Evolutionary conservation across 2,329 filamentous ascomycete species (phyloP).

Genomic region (Botrytis fragariae): DNA sequence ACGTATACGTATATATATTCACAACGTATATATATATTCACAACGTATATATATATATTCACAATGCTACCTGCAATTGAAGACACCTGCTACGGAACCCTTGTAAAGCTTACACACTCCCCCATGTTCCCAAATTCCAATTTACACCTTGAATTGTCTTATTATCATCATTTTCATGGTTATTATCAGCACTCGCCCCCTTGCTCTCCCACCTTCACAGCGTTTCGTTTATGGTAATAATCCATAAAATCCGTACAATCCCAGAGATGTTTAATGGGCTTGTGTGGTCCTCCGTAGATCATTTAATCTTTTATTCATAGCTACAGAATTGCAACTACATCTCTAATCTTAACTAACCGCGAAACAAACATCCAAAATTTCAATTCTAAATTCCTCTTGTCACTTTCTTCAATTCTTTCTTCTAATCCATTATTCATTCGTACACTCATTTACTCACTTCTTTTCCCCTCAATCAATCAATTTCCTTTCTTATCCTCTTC

Average conservation of each 20-base stretch:
- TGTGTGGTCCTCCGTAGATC: conserved; percentile 8
- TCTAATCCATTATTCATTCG: neutral
- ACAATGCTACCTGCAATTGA: neutral
- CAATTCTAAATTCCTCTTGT: neutral
- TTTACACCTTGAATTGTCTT: neutral
- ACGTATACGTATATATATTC: too few relatives aligned
- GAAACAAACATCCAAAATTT: conserved; percentile 7
- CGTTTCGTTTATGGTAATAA: neutral
- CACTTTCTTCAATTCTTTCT: neutral
- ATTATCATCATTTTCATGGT: neutral
- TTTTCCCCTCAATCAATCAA: neutral
- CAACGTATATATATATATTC: too few relatives aligned
- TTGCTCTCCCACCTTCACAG: neutral
- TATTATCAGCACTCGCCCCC: neutral
- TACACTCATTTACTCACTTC: conserved; percentile 10
- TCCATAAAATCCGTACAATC: neutral
- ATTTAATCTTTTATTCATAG: conserved; percentile 7
- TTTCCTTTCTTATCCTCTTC: neutral
- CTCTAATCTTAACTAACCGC: neutral
- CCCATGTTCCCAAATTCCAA: neutral
- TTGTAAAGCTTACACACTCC: neutral
- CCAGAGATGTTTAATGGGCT: neutral
- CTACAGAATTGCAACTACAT: neutral
- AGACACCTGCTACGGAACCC: neutral
- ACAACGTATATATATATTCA: too few relatives aligned